Percentiles rank a stretch among this genome's conserved stretches.
These are phyloP conservation scores for Omphalea diandra DNA, from an alignment of 441 rosid genomes.

Conservation along the genomic window DNA sequence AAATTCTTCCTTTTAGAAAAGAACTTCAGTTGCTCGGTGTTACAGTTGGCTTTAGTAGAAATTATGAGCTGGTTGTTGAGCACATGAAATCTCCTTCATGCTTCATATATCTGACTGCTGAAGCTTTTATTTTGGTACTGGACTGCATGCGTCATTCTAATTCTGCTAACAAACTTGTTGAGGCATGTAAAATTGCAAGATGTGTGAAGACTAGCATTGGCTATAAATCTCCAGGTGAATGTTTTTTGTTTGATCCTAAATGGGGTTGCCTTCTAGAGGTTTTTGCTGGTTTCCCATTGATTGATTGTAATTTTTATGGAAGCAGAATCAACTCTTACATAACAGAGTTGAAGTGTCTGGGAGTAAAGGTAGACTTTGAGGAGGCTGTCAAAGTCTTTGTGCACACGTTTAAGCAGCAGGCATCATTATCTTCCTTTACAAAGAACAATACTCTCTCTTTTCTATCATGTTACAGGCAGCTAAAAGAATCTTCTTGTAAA, in stretches of 20 bases:
- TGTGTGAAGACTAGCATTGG: constrained; percentile 55
- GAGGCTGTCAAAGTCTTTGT: constrained; percentile 43
- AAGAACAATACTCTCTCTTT: constrained; percentile 35
- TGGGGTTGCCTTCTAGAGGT: constrained; percentile 57
- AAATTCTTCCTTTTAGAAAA: constrained; percentile 30
- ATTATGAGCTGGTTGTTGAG: constrained; percentile 34
- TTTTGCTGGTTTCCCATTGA: constrained; percentile 43
- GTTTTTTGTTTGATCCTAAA: constrained; percentile 50
- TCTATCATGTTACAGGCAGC: constrained; percentile 45
- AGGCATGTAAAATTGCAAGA: constrained; percentile 22
- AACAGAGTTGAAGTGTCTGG: constrained; percentile 45
- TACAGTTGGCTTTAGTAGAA: constrained; percentile 29
- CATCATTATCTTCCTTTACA: constrained; percentile 35
- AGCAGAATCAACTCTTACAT: constrained; percentile 28
- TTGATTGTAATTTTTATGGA: constrained; percentile 46
- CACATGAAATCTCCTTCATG: constrained; percentile 34
- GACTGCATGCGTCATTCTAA: constrained; percentile 28
- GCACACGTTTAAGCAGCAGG: constrained; percentile 35
- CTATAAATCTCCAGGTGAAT: constrained; percentile 46
- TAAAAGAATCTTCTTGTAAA: constrained; percentile 22
- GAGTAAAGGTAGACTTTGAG: constrained; percentile 48
- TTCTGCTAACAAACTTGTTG: constrained; percentile 24
- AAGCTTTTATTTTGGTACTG: constrained; percentile 45
- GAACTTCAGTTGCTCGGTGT: constrained; percentile 67
- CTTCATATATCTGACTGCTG: constrained; percentile 28